Evolutionary conservation across 1,284 basidiomycete species (phyloP), one percentile per base, ranked within the genome.

Genomic region (Ustilago hordei): DNA sequence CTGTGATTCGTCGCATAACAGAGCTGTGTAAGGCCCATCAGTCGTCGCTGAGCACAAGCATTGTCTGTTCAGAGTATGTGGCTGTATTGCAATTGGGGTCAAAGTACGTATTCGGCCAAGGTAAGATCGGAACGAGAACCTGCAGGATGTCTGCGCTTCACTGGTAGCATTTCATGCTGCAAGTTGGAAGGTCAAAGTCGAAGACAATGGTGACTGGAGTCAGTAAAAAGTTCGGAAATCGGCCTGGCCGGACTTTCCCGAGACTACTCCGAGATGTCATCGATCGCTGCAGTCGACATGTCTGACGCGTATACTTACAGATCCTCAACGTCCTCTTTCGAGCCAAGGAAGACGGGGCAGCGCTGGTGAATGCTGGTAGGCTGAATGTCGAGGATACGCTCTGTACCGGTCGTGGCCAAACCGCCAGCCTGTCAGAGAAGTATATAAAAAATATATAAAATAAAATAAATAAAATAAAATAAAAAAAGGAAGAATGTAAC

Each of bases 321-420:
- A 86, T 99, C 97, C 85, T 91, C 88, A 55, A 99, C 95, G 86
- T 99, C 97, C 64, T 98, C 95, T 85, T 92, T 93, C 86, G 92
- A 93, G 38, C 97, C 97, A 23, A 99, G 89, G 90, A 97, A 99
- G 43, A 99, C 93, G 3, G 95, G 90, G 88, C 93, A 93, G 59
- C 97, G 91, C 85, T 98, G 92, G 86, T 99, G 97, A 78, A 99
- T 98, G 80, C 85, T 87, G 67, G 90, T 94, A 6, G 97, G 97
- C 60, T 92, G 88, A 71, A 99, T 92, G 84, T 99, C 97, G 52
- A 99, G 89, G 80, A 99, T 95, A 53, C 96, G 91, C 86, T 92
- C 90, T 32, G 90, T 93, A 41, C 97, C 97, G 0, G 96, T 99
- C 8, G 95, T 98, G 2, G 97, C 97, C 70, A 98, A 88, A 55